Conservation (phyloP, 1,284 basidiomycete genomes). For the Melampsora americana region DNA sequence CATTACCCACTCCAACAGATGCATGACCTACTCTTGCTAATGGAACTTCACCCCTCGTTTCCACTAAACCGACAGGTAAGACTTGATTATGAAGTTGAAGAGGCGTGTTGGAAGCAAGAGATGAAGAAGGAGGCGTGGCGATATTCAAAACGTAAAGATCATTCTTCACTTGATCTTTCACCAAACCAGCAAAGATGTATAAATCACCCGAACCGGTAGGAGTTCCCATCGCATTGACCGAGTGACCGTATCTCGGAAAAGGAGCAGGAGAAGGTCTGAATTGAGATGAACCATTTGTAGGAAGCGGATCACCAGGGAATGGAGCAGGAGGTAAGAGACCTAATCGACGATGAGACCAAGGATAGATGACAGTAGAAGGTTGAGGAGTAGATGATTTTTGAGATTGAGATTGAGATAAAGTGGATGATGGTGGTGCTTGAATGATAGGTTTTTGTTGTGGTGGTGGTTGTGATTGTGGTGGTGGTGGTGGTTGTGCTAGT, state of each 20-base stretch:
- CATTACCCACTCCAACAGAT: constrained; percentile 88
- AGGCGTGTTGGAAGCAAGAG: constrained; percentile 11
- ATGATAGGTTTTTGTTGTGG: background rate
- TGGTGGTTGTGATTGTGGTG: background rate
- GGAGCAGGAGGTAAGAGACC: constrained; percentile 65
- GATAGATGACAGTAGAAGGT: constrained; percentile 58
- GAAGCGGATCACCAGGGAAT: constrained; percentile 64
- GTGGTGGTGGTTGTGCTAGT: no score
- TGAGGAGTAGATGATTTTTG: background rate
- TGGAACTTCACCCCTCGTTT: constrained; percentile 82
- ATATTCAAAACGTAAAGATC: constrained; percentile 89
- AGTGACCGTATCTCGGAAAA: constrained; percentile 95
- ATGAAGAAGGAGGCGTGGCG: constrained; percentile 56
- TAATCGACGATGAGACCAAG: constrained; percentile 72
- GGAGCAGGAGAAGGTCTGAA: constrained; percentile 59
- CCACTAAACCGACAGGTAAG: constrained; percentile 60
- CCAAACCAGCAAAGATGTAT: constrained; percentile 94
- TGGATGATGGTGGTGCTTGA: no score
- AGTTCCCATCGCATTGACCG: constrained; percentile 75
- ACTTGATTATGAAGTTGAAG: constrained; percentile 48
- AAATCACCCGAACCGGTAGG: constrained; percentile 70
- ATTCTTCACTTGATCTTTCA: constrained; percentile 83
- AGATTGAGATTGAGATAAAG: background rate
- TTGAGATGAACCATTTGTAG: constrained; percentile 65
- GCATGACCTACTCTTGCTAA: constrained; percentile 91